Base-by-base conservation (phyloP, 2,329 filamentous ascomycete species). In the Leptoxyphium fumago region DNA sequence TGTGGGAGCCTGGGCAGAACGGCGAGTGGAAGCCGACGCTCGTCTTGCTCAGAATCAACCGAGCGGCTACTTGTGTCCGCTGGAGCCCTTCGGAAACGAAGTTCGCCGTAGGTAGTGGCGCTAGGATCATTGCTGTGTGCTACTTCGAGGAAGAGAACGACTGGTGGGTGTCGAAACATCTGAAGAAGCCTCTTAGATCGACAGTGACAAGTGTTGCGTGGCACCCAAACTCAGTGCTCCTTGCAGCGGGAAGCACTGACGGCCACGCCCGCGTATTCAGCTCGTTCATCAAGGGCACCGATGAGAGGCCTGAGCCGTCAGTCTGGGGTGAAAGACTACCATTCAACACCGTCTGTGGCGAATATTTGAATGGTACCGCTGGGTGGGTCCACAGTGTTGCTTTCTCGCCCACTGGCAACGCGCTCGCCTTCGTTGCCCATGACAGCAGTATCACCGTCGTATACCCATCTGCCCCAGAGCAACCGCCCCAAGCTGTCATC, bases 131-230 rank as follows among this genome's bases (percentile, higher is more conserved):
- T 57, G 87, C 91, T 36, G 77, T 96, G 55, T 98, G 91, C 73
- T 96, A 96, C 71, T 98, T 98, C 56, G 91, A 98, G 61, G 85
- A 94, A 63, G 91, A 98, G 66, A 95, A 98, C 66, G 88, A 98
- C 71, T 98, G 91, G 91, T 98, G 91, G 91, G 89, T 98, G 38
- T 95, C 88, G 32, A 98, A 98, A 74, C 91, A 98, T 67, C 69
- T 98, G 60, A 96, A 96, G 78, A 98, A 96, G 75, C 91, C 91
- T 15, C 94, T 98, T 57, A 84, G 89, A 53, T 94, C 87, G 63
- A 98, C 91, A 45, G 89, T 98, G 57, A 96, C 91, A 45, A 87
- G 84, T 13, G 78, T 98, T 39, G 81, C 82, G 45, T 98, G 91
- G 91, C 91, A 98, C 65, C 91, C 91, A 30, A 98, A 98, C 72